Conservation (phyloP, 495 filamentous ascomycete genomes). For the Penicillium cinerascens region DNA sequence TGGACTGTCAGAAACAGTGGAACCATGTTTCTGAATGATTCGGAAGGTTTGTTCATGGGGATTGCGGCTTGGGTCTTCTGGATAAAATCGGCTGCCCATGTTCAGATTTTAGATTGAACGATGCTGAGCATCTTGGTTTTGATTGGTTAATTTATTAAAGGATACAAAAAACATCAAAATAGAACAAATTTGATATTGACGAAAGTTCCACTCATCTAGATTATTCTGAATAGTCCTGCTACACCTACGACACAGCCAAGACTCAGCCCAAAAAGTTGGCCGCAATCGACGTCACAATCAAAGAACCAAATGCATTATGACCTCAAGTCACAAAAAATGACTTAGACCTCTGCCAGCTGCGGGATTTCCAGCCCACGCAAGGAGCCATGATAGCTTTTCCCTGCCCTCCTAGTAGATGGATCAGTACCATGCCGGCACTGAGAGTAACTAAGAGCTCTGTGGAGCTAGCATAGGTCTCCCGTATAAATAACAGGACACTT, state of each 20-base stretch:
- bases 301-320: slow-evolving; percentile 3
- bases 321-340: not conserved
- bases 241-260: not conserved
- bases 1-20: too few relatives aligned
- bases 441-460: not conserved
- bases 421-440: not conserved
- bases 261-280: too few relatives aligned
- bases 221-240: not conserved
- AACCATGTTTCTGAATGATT: not conserved
- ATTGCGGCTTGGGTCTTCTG: not conserved
- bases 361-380: not conserved
- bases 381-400: not conserved
- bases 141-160: not conserved
- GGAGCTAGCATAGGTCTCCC: not conserved
- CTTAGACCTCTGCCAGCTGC: not conserved
- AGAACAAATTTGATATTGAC: too few relatives aligned
- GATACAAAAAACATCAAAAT: not conserved
- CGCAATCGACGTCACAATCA: not conserved
- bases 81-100: not conserved
- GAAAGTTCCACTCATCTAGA: not conserved
- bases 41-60: not conserved
- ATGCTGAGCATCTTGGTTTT: not conserved
- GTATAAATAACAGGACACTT: not conserved
- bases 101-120: not conserved
- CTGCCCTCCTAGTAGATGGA: not conserved